phyloP scores from a whole-genome alignment of 78 protist species.

The Dictyostelium brefeldianum region DNA sequence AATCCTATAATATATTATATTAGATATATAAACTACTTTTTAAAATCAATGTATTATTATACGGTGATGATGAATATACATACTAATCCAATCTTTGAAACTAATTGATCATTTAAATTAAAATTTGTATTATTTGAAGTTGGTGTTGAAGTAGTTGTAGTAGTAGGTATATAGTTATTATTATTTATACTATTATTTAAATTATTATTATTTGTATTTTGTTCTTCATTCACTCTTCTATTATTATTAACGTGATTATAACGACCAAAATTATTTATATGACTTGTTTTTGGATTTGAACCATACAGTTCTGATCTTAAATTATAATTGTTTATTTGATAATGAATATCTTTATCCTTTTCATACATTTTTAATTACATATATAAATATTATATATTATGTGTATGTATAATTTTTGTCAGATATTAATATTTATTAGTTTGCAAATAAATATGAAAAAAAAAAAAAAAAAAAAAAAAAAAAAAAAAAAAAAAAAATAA shows the following conservation, averaged over 20 bases:
- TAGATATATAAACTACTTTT: too few species aligned
- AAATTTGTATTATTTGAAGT: not conserved
- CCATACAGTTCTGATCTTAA: not conserved
- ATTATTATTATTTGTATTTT: not conserved
- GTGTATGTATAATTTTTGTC: too few species aligned
- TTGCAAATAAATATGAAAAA: too few species aligned
- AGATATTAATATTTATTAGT: too few species aligned
- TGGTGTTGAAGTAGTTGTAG: not conserved
- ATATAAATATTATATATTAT: too few species aligned
- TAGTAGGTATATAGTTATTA: not conserved
- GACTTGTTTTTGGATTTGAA: not conserved
- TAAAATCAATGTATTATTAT: too few species aligned
- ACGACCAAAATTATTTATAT: not conserved
- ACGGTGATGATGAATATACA: too few species aligned
- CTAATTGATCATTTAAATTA: conserved; percentile 12
- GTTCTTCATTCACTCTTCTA: not conserved
- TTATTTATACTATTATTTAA: not conserved
- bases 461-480: too few species aligned
- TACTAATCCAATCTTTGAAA: not conserved
- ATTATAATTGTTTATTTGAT: not conserved
- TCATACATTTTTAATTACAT: not conserved
- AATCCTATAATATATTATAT: not conserved
- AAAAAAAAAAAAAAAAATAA: too few species aligned
- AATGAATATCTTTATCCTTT: not conserved
- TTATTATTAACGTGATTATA: not conserved